Evolutionary conservation across 2,329 filamentous ascomycete species (phyloP).

Genomic region (Epichloe baconii): DNA sequence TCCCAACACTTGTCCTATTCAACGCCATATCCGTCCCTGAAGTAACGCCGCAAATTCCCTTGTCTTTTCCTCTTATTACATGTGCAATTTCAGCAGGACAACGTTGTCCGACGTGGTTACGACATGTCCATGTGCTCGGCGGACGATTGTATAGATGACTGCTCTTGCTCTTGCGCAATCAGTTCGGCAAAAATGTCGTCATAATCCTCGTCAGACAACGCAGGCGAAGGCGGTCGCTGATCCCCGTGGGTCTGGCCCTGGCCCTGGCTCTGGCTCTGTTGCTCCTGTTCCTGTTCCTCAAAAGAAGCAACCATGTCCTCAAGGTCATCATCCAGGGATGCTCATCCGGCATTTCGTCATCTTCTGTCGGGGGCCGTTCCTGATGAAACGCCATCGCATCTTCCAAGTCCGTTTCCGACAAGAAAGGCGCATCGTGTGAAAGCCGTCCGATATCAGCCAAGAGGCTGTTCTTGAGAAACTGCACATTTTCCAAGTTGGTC

Average conservation of each 20-base stretch:
- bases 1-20: neutral
- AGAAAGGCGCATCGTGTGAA: conserved; percentile 21
- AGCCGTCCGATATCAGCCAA: conserved; percentile 20
- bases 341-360: conserved; percentile 40
- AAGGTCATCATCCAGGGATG: conserved; percentile 40
- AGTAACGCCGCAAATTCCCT: conserved; percentile 7
- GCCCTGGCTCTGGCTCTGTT: conserved; percentile 5
- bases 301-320: conserved; percentile 42
- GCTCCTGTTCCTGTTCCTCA: conserved; percentile 13
- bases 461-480: conserved; percentile 25
- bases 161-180: conserved; percentile 17
- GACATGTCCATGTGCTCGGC: conserved; percentile 34
- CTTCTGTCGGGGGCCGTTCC: conserved; percentile 11
- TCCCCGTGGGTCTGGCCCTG: conserved; percentile 8
- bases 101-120: neutral
- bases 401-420: conserved; percentile 39
- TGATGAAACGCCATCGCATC: conserved; percentile 30
- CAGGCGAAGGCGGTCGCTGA: conserved; percentile 20
- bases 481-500: neutral
- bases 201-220: conserved; percentile 44
- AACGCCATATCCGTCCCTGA: neutral
- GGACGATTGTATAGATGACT: conserved; percentile 8
- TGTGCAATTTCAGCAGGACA: neutral
- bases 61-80: neutral
- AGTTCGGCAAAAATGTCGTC: conserved; percentile 44